Evolutionary conservation across 2,329 filamentous ascomycete species (phyloP).

Genomic region (Phaeosphaeriaceae sp.): DNA sequence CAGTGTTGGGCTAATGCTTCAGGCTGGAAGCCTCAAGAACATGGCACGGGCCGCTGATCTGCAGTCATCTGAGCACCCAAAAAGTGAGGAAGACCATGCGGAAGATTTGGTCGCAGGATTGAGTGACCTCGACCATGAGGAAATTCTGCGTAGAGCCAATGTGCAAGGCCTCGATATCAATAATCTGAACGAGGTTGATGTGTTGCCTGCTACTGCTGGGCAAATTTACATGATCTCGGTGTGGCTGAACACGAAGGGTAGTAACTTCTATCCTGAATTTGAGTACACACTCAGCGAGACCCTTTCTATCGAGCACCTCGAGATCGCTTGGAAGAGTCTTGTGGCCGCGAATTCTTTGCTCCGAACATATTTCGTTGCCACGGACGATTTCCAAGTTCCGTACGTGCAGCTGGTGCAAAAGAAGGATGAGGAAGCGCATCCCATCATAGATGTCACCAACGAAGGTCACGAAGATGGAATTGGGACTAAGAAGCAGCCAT

Average conservation of each 20-base stretch:
- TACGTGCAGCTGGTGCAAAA: constrained; percentile 70
- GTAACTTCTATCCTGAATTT: constrained; percentile 79
- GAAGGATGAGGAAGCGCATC: constrained; percentile 39
- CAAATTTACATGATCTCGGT: constrained; percentile 82
- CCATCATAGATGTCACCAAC: constrained; percentile 38
- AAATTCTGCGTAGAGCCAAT: constrained; percentile 48
- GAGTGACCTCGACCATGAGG: constrained; percentile 47
- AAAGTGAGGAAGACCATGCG: constrained; percentile 6
- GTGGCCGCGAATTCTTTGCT: constrained; percentile 68
- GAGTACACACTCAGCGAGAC: constrained; percentile 61
- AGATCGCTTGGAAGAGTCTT: constrained; percentile 69
- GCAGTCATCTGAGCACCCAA: constrained; percentile 6
- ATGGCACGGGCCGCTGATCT: constrained; percentile 62
- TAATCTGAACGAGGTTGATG: constrained; percentile 57
- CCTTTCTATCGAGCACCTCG: constrained; percentile 53
- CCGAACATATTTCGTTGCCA: constrained; percentile 71
- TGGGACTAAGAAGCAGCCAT: constrained; percentile 31
- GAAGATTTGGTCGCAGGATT: constrained; percentile 34
- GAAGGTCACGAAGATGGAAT: constrained; percentile 15
- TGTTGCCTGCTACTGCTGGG: constrained; percentile 76
- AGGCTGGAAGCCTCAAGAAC: constrained; percentile 68
- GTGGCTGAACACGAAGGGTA: constrained; percentile 74
- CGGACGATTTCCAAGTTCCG: constrained; percentile 55
- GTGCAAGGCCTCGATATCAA: constrained; percentile 48
- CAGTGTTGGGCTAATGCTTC: constrained; percentile 75